These are phyloP conservation scores for Alloteropsis angusta DNA, from an alignment of 202 grass and related monocot species.

Conservation along the genomic window DNA sequence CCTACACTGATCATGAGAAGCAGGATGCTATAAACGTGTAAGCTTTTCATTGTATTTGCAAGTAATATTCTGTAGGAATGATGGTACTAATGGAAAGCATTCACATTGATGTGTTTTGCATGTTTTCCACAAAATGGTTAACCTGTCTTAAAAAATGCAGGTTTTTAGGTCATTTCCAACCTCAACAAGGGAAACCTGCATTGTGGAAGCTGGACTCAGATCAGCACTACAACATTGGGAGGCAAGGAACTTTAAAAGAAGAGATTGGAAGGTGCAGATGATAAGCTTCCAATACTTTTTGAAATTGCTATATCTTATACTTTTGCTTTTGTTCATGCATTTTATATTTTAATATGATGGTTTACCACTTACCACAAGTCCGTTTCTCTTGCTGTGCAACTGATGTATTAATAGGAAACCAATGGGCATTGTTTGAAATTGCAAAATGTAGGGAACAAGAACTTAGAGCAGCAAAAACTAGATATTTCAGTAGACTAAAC, in stretches of 20 bases:
- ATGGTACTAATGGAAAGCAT: neutral
- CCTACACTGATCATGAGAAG: slow-evolving; percentile 92
- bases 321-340: neutral
- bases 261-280: slow-evolving; percentile 51
- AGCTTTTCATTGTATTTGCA: slow-evolving; percentile 27
- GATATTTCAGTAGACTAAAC: neutral
- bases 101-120: neutral
- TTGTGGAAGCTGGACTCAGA: slow-evolving; percentile 94
- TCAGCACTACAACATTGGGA: slow-evolving; percentile 84
- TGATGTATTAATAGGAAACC: neutral
- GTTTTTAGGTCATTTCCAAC: slow-evolving; percentile 93
- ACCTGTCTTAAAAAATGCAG: slow-evolving; percentile 36
- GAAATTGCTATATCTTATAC: neutral
- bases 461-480: neutral
- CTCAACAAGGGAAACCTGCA: slow-evolving; percentile 76
- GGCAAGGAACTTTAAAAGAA: slow-evolving; percentile 56
- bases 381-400: neutral
- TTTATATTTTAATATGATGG: neutral
- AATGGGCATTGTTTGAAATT: neutral
- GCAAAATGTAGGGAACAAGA: neutral
- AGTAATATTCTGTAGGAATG: slow-evolving; percentile 21
- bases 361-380: neutral
- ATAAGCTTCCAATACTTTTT: slow-evolving; percentile 8
- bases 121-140: neutral
- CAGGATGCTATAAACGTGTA: slow-evolving; percentile 99